Conservation (phyloP, 768 basidiomycete species). For the Pleurotus eryngii region DNA sequence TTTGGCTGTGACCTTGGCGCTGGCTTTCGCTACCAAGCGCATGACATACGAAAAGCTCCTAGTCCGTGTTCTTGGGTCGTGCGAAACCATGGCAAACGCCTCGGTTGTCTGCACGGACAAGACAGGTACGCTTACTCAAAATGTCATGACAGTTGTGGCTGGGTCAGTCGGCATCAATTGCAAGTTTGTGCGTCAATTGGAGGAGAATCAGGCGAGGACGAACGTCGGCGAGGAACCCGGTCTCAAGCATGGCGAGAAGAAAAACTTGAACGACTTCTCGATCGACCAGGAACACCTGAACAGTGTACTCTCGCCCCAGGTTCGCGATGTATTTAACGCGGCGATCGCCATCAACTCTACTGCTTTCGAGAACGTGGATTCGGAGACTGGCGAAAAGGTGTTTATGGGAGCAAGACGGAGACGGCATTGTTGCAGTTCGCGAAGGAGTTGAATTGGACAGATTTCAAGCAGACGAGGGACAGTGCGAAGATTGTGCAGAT, state of each 20-base stretch:
- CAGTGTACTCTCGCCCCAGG: slow-evolving; percentile 41
- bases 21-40: slow-evolving; percentile 97
- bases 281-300: slow-evolving; percentile 77
- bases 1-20: slow-evolving; percentile 77
- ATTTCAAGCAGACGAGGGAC: slow-evolving; percentile 55
- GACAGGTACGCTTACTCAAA: slow-evolving; percentile 95
- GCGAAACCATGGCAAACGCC: slow-evolving; percentile 98
- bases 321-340: slow-evolving; percentile 8
- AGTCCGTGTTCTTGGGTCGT: slow-evolving; percentile 93
- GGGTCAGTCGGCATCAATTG: slow-evolving; percentile 92
- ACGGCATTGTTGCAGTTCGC: slow-evolving; percentile 70
- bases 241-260: slow-evolving; percentile 31
- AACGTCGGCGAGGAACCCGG: slow-evolving; percentile 39
- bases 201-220: slow-evolving; percentile 9
- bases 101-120: slow-evolving; percentile 96
- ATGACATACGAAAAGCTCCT: slow-evolving; percentile 96
- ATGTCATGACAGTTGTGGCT: slow-evolving; percentile 94
- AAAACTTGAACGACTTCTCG: slow-evolving; percentile 73
- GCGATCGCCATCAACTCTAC: slow-evolving; percentile 12
- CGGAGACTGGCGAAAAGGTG: slow-evolving; percentile 39
- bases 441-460: slow-evolving; percentile 61
- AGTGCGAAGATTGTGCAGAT: slow-evolving; percentile 54
- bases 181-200: slow-evolving; percentile 83
- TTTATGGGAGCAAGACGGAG: slow-evolving; percentile 81
- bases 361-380: slow-evolving; percentile 52